Evolutionary conservation across 305 asterid species (phyloP).

Genomic region (Solanum chacoense): DNA sequence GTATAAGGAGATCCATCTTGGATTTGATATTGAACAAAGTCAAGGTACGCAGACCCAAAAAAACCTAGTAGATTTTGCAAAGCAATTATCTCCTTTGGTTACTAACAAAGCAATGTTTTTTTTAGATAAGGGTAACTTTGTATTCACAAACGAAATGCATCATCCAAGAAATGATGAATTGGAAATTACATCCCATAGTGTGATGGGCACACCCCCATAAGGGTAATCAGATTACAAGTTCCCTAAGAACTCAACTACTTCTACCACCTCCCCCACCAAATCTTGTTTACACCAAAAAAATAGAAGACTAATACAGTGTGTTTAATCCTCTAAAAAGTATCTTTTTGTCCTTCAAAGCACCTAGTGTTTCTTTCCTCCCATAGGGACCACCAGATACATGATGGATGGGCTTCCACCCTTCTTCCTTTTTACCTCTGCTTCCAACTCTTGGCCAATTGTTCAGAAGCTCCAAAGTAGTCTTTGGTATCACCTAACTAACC

Average conservation of each 20-base stretch:
- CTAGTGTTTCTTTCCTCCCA: neutral
- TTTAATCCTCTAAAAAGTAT: neutral
- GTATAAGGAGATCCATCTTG: neutral
- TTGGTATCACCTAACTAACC: neutral
- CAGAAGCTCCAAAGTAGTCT: neutral
- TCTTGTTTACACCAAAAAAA: too few species aligned
- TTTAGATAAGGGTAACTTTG: neutral
- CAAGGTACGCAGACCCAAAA: neutral
- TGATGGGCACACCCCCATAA: neutral
- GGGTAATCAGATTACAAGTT: neutral
- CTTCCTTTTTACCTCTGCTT: neutral
- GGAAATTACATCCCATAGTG: neutral
- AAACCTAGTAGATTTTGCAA: neutral
- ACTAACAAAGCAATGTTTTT: neutral
- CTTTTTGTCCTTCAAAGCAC: neutral
- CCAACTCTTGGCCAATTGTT: neutral
- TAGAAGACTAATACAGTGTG: neutral
- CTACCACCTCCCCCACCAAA: neutral
- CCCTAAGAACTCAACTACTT: neutral
- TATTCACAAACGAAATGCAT: neutral
- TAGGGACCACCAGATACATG: neutral
- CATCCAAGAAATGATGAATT: neutral
- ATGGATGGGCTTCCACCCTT: neutral
- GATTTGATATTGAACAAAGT: neutral
- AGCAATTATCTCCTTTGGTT: neutral